Percentiles rank a stretch among this genome's conserved stretches.
These are phyloP conservation scores for Lolium rigidum DNA, from an alignment of 176 grass and related monocot genomes.

Conservation along the genomic window DNA sequence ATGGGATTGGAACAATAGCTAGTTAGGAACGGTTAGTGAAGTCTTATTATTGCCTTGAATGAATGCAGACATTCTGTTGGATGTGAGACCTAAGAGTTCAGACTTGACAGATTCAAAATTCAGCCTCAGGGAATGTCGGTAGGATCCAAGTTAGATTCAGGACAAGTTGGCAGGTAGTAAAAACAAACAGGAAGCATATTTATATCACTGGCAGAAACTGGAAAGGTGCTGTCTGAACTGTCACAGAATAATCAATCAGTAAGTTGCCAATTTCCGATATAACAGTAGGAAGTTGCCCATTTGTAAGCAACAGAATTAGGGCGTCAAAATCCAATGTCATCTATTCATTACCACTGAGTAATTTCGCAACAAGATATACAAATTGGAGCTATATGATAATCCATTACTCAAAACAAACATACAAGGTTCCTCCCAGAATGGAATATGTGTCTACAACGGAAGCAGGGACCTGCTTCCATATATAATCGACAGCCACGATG, in stretches of 20 bases:
- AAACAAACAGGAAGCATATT: not conserved
- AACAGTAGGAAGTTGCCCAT: not conserved
- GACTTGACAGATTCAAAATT: not conserved
- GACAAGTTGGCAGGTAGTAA: not conserved
- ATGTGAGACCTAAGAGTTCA: not conserved
- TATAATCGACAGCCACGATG: not conserved
- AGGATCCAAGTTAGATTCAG: not conserved
- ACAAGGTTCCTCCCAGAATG: not conserved
- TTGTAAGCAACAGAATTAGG: not conserved
- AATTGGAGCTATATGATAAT: not conserved
- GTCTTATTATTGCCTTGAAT: not conserved
- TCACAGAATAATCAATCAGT: too few species aligned
- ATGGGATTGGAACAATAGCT: not conserved
- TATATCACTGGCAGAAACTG: not conserved
- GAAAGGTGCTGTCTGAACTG: not conserved
- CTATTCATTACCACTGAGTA: not conserved
- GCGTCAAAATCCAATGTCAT: not conserved
- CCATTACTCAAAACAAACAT: not conserved
- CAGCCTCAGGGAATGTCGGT: not conserved
- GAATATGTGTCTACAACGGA: constrained; percentile 1
- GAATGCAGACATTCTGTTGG: not conserved
- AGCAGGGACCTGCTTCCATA: not conserved
- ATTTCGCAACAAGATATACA: constrained; percentile 16
- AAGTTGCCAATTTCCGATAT: not conserved
- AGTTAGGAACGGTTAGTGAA: not conserved